phyloP scores from a whole-genome alignment of 2,329 filamentous ascomycete species.

The Diatrype stigma region DNA sequence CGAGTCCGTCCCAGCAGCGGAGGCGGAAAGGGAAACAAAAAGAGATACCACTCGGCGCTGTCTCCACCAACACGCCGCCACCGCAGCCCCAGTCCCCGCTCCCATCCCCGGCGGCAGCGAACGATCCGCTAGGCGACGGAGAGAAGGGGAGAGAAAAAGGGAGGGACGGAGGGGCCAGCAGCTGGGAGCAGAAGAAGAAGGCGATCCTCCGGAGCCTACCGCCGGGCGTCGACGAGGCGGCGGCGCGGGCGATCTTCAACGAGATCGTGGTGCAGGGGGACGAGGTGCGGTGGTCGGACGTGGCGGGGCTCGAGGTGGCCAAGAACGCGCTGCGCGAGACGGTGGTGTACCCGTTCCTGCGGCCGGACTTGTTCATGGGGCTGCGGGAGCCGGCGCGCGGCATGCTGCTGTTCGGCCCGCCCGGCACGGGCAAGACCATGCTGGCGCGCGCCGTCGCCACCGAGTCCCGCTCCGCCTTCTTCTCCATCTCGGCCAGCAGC shows the following conservation, averaged over 20 bases:
- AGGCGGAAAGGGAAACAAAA: slow-evolving; percentile 31
- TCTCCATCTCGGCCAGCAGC: slow-evolving; percentile 92
- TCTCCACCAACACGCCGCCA: slow-evolving; percentile 41
- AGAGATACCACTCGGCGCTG: slow-evolving; percentile 37
- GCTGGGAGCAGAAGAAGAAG: slow-evolving; percentile 60
- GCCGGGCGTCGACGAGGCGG: slow-evolving; percentile 72
- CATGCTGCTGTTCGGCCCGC: slow-evolving; percentile 94
- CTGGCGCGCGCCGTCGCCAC: slow-evolving; percentile 90
- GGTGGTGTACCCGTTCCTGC: slow-evolving; percentile 93
- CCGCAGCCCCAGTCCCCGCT: slow-evolving; percentile 31
- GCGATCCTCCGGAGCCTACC: slow-evolving; percentile 73
- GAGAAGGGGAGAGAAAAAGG: slow-evolving; percentile 41
- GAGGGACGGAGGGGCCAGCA: too few relatives aligned
- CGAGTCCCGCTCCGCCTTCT: slow-evolving; percentile 91
- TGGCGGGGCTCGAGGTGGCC: slow-evolving; percentile 84
- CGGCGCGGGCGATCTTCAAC: slow-evolving; percentile 89
- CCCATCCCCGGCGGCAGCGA: slow-evolving; percentile 40
- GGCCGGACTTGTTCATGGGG: slow-evolving; percentile 93
- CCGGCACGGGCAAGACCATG: slow-evolving; percentile 99
- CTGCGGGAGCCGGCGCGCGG: slow-evolving; percentile 89
- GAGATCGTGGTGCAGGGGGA: slow-evolving; percentile 94
- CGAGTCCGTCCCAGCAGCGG: slow-evolving; percentile 11
- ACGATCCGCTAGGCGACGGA: too few relatives aligned
- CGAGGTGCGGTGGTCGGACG: slow-evolving; percentile 90
- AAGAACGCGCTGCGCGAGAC: slow-evolving; percentile 92